A percentile compares a stretch with the other conserved stretches of the same genome.
Evolutionary conservation across 2,329 filamentous ascomycete genomes (phyloP).

Genomic region (Tolypocladium amazonense): DNA sequence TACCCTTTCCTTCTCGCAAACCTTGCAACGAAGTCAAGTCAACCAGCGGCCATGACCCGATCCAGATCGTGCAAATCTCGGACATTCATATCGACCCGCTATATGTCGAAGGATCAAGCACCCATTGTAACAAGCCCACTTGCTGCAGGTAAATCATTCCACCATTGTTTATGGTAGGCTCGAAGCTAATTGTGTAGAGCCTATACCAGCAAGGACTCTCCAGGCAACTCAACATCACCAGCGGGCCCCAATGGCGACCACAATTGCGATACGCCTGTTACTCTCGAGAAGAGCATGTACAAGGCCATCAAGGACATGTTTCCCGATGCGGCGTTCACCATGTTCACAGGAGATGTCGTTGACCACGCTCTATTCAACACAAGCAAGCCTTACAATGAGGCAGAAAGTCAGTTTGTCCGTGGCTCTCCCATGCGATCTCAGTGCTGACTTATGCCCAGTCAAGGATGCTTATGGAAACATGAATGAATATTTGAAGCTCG

Average conservation of each 20-base stretch:
- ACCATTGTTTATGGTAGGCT: neutral
- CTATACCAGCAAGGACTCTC: constrained; percentile 34
- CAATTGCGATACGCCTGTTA: constrained; percentile 39
- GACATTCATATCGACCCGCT: constrained; percentile 49
- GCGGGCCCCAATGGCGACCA: constrained; percentile 42
- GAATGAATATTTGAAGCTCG: constrained; percentile 25
- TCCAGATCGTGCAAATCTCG: constrained; percentile 48
- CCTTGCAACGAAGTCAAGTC: constrained; percentile 18
- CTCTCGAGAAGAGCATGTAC: constrained; percentile 44
- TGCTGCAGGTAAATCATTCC: constrained; percentile 37
- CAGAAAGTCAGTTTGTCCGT: constrained; percentile 13
- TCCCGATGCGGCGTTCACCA: constrained; percentile 37
- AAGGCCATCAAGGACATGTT: constrained; percentile 34
- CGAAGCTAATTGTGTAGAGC: constrained; percentile 16
- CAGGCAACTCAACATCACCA: constrained; percentile 35
- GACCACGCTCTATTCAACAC: constrained; percentile 41
- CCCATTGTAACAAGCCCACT: constrained; percentile 46
- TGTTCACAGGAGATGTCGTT: constrained; percentile 50
- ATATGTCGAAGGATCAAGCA: constrained; percentile 41
- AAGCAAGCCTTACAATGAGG: constrained; percentile 18
- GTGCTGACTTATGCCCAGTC: constrained; percentile 16
- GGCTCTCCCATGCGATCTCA: neutral
- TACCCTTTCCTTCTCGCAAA: constrained; percentile 32
- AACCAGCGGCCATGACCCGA: constrained; percentile 32
- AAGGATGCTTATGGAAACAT: constrained; percentile 36